Base-by-base conservation (phyloP, 2,329 filamentous ascomycete genomes). In the Neurospora sp. region DNA sequence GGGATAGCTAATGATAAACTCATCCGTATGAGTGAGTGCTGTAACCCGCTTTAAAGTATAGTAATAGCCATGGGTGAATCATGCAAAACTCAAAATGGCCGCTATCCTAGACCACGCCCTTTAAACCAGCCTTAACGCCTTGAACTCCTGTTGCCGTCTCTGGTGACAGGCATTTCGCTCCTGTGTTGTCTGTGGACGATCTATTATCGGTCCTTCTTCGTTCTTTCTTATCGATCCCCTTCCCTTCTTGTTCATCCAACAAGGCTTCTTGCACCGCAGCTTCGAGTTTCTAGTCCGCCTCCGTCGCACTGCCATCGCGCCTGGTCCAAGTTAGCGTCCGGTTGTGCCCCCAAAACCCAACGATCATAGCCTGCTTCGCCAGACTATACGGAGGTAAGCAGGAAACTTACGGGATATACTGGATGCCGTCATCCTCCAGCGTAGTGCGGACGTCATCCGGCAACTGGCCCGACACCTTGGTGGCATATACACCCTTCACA, bases 401-500 rank as follows among this genome's bases (percentile, higher is more conserved):
- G 77, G 80, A 39, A 36, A 85, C 87, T 75, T 79, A 90, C 85
- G 89, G 89, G 73, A 91, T 89, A 74, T 91, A 90, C 77, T 85
- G 84, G 79, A 89, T 82, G 76, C 88, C 82, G 77, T 90, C 88
- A 70, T 90, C 87, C 77, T 89, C 86, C 70, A 91, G 81, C 65
- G 83, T 82, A 28, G 83, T 82, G 66, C 87, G 81, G 52, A 91
- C 84, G 72, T 91, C 89, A 73, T 91, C 88, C 5, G 89, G 88
- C 71, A 91, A 80, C 78, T 92, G 88, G 19, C 96, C 96, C 39
- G 91, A 93, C 33, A 99, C 96, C 83, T 98, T 97, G 69, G 93
- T 92, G 19, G 96, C 96, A 82, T 99, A 99, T 70, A 96, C 89
- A 69, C 96, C 96, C 17, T 89, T 87, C 68, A 96, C 91, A 80